These are phyloP conservation scores for Beverwykella pulmonaria DNA, from an alignment of 495 filamentous ascomycete genomes.

Conservation along the genomic window DNA sequence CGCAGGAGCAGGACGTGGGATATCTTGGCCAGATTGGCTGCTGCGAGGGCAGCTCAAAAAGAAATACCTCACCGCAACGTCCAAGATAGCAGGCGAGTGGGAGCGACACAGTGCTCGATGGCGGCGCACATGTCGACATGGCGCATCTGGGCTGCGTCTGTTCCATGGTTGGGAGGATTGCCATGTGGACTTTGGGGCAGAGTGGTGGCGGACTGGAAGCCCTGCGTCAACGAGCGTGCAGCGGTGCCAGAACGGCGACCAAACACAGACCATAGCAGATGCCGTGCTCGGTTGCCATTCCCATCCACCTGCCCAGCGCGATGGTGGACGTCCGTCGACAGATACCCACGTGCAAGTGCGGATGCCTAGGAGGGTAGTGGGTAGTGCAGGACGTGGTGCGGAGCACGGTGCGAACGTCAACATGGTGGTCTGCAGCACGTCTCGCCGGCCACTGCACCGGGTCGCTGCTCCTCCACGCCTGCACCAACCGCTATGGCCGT, in stretches of 20 bases:
- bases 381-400: too few relatives aligned
- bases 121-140: not conserved
- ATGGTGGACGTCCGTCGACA: not conserved
- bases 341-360: not conserved
- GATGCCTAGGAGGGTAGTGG: too few relatives aligned
- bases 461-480: not conserved
- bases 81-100: not conserved
- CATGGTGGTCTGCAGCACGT: not conserved
- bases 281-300: too few relatives aligned
- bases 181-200: too few relatives aligned
- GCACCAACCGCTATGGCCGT: too few relatives aligned
- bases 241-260: not conserved
- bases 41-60: not conserved
- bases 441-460: conserved; percentile 16
- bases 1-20: conserved; percentile 18
- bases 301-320: too few relatives aligned
- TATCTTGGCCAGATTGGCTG: conserved; percentile 12
- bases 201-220: too few relatives aligned
- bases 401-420: too few relatives aligned
- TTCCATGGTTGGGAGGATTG: too few relatives aligned
- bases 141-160: not conserved
- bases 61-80: too few relatives aligned
- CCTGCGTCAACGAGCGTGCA: not conserved
- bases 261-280: too few relatives aligned
- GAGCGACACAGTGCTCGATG: too few relatives aligned